Evolutionary conservation across 345 rosid species (phyloP).

Genomic region (Salix viminalis): DNA sequence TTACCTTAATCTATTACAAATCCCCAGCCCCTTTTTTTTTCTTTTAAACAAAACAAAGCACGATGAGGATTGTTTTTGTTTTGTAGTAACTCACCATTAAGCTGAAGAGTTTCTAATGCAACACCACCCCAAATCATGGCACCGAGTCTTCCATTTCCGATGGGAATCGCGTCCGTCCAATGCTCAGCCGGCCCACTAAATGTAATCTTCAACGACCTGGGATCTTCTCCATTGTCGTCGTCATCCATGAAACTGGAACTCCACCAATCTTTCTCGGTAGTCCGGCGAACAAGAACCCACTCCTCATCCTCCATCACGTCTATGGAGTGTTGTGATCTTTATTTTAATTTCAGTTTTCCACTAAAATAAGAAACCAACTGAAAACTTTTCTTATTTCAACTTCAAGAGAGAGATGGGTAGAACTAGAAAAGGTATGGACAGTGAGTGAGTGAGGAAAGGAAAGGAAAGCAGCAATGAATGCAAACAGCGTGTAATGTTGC

Average conservation of each 20-base stretch:
- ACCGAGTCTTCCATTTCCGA: constrained; percentile 88
- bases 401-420: background rate
- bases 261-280: constrained; percentile 44
- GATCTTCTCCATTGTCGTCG: constrained; percentile 24
- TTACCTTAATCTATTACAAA: background rate
- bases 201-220: constrained; percentile 51
- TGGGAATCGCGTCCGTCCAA: constrained; percentile 85
- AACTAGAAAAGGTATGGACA: background rate
- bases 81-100: constrained; percentile 49
- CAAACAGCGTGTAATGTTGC: background rate
- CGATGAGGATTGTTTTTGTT: background rate
- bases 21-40: background rate
- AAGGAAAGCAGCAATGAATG: background rate
- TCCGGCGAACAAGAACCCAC: constrained; percentile 48
- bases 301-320: constrained; percentile 31
- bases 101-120: constrained; percentile 60
- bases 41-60: background rate
- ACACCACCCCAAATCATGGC: constrained; percentile 95
- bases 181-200: constrained; percentile 64
- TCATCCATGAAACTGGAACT: constrained; percentile 29
- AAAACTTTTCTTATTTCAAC: background rate
- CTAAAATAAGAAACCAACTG: background rate
- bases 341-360: background rate
- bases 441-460: background rate
- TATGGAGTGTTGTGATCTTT: background rate